Conservation (phyloP, 2,329 filamentous ascomycete species). For the Geoglossum cookeanum region DNA sequence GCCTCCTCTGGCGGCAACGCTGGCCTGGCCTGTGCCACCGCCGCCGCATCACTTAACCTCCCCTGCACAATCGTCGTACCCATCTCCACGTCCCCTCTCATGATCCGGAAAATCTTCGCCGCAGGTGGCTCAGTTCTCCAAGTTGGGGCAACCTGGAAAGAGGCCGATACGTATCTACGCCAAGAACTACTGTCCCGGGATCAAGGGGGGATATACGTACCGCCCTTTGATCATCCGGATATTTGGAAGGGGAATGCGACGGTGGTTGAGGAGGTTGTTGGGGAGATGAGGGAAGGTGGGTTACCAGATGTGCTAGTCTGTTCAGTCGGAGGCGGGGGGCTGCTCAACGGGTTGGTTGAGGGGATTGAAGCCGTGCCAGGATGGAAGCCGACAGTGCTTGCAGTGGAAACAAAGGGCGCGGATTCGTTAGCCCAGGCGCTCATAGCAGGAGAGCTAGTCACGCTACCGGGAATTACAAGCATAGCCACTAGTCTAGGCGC, state of each 20-base stretch:
- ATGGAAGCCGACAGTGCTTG: constrained; percentile 23
- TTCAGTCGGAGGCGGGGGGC: constrained; percentile 61
- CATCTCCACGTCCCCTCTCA: constrained; percentile 40
- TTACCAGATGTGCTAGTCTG: constrained; percentile 53
- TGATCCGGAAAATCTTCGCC: constrained; percentile 50
- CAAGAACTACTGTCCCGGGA: constrained; percentile 36
- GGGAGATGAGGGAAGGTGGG: constrained; percentile 20
- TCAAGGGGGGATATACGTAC: constrained; percentile 38
- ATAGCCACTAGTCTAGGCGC: constrained; percentile 58
- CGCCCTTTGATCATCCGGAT: constrained; percentile 48
- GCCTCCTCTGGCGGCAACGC: constrained; percentile 69
- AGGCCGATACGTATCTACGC: constrained; percentile 48
- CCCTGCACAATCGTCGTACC: constrained; percentile 63
- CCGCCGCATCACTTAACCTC: constrained; percentile 42
- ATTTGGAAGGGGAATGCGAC: constrained; percentile 48
- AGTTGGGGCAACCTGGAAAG: constrained; percentile 45
- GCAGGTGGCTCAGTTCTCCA: constrained; percentile 52
- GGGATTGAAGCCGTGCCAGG: constrained; percentile 34
- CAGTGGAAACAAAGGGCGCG: constrained; percentile 59
- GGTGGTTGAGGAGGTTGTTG: constrained; percentile 33
- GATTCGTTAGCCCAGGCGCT: constrained; percentile 49
- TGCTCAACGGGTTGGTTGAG: constrained; percentile 57
- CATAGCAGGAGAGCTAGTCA: constrained; percentile 33
- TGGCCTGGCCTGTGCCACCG: constrained; percentile 61
- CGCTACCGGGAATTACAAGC: constrained; percentile 52